Base-by-base conservation (phyloP, 108 stramenopile species). In the Fistulifera pelliculosa region DNA sequence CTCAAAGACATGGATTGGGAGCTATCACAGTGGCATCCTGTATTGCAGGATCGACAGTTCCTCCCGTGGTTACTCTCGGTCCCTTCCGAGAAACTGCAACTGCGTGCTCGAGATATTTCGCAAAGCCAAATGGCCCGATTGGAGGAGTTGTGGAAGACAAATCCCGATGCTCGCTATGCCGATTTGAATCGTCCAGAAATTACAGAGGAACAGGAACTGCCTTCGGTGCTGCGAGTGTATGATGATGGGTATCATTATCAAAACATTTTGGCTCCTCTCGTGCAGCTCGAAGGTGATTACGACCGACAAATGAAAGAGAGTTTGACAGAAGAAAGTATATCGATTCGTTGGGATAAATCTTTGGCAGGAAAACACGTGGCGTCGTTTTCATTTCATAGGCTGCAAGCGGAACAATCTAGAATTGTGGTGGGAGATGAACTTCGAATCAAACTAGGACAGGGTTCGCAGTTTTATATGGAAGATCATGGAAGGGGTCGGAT, bases 1-100 rank as follows among this genome's bases (percentile, higher is more conserved):
- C 75, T 97, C 62, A 90, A 95, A 77, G 92, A 95, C 65, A 97
- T 98, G 95, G 95, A 91, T 53, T 98, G 96, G 98, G 94, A 97
- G 51, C 61, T 98, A 27, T 64, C 81, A 13, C 86, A 93, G 55
- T 99, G 98, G 98, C 79, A 90, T 74, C 94, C 96, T 0, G 65
- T 99, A 27, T 89, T 99, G 47, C 90, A 92, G 48, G 96, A 98
- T 66, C 66, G 94, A 5, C 78, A 88, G 49, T 93, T 99, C 54
- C 55, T 98, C 40, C 80, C 87, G 14, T 98, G 96, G 98, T 64
- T 97, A 8, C 71, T 96, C 15, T 40, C 67, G 68, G 84, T 77
- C 12, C 88, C 91, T 39, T 78, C 80, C 21, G 91, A 88, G 53
- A 87, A 85, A 45, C 60, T 82, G 27, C 76, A 81, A 56, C 54